Conservation (phyloP, 768 basidiomycete species). For the Mycena albidolilacea region DNA sequence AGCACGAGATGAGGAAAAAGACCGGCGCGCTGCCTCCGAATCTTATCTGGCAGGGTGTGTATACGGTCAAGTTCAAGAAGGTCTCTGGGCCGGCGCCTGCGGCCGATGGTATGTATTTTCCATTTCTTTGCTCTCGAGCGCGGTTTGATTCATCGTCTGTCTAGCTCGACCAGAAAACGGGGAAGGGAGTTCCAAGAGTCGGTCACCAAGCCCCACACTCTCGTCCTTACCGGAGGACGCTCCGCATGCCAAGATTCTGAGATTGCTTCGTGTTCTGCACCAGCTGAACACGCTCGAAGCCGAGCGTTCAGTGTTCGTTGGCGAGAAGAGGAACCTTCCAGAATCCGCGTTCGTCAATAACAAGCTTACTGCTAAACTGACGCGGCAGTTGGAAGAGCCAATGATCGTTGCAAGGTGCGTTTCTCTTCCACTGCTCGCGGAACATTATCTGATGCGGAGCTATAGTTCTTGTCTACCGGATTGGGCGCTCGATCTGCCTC, state of each 20-base stretch:
- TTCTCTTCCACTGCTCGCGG: neutral
- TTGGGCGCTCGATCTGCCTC: conserved; percentile 96
- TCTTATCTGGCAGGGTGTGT: conserved; percentile 91
- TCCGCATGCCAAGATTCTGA: conserved; percentile 90
- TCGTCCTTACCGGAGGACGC: conserved; percentile 89
- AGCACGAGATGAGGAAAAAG: conserved; percentile 88
- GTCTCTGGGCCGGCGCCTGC: conserved; percentile 83
- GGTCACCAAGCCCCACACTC: conserved; percentile 76
- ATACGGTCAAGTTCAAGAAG: conserved; percentile 95
- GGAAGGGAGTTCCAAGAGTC: conserved; percentile 64
- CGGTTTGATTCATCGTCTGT: conserved; percentile 1
- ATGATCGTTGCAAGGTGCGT: conserved; percentile 98
- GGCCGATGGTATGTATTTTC: conserved; percentile 68
- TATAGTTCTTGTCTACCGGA: conserved; percentile 94
- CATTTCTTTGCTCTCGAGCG: neutral
- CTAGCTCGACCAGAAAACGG: conserved; percentile 57
- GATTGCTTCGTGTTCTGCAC: conserved; percentile 89
- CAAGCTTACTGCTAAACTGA: conserved; percentile 98
- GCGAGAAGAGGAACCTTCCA: conserved; percentile 71
- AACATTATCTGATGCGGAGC: conserved; percentile 29
- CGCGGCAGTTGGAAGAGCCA: conserved; percentile 95
- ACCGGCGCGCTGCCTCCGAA: conserved; percentile 72
- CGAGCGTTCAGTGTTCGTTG: conserved; percentile 68
- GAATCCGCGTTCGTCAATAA: conserved; percentile 96
- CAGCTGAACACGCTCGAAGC: conserved; percentile 83